phyloP scores from a whole-genome alignment of 345 rosid species.

The Lumnitzera littorea region DNA sequence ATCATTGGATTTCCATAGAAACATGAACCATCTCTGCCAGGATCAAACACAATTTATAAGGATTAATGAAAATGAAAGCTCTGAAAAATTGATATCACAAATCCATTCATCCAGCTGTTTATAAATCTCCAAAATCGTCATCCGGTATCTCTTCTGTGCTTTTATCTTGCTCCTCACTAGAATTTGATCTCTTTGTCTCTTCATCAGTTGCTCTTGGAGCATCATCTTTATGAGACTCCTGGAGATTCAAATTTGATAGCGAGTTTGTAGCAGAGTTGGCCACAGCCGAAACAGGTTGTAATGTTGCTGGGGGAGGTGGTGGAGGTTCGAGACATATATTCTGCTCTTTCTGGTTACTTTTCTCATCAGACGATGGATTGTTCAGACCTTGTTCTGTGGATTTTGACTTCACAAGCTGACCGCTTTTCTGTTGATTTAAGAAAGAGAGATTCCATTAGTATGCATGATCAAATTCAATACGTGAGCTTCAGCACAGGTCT shows the following conservation, averaged over 20 bases:
- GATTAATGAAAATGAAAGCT: no score
- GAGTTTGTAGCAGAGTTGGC: constrained; percentile 29
- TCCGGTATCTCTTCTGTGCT: constrained; percentile 46
- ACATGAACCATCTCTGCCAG: not conserved
- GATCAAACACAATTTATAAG: not conserved
- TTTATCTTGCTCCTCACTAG: constrained; percentile 19
- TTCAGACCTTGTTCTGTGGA: constrained; percentile 45
- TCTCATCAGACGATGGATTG: constrained; percentile 54
- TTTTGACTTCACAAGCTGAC: constrained; percentile 38
- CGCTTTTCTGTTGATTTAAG: constrained; percentile 33
- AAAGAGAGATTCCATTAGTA: not conserved
- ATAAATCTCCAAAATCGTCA: constrained; percentile 97
- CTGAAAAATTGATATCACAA: no score
- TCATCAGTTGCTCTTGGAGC: constrained; percentile 18
- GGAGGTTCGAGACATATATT: constrained; percentile 53
- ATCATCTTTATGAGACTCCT: constrained; percentile 17
- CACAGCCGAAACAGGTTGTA: constrained; percentile 38
- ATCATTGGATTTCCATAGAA: not conserved
- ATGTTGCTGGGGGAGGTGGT: constrained; percentile 71
- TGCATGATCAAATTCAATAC: not conserved
- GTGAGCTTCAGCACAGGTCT: not conserved
- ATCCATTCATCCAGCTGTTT: constrained; percentile 52
- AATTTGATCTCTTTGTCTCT: constrained; percentile 23
- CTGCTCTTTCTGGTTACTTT: constrained; percentile 44
- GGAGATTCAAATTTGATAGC: constrained; percentile 27